Evolutionary conservation across 768 basidiomycete genomes (phyloP), one percentile per base, ranked within the genome.

Genomic region (Tricholoma hemisulphureum): DNA sequence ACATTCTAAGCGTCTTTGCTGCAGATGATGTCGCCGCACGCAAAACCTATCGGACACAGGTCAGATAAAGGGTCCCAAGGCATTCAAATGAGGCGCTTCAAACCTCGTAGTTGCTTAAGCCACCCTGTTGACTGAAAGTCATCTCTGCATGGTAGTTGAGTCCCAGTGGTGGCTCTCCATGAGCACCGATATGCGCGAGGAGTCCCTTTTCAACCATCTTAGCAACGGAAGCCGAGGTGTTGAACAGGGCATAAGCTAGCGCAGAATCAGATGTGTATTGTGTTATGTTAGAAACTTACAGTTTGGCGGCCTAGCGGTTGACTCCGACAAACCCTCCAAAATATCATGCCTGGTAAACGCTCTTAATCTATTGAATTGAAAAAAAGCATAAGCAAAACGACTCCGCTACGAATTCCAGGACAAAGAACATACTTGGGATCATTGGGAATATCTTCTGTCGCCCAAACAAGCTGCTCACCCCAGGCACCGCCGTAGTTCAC

Each of bases 141-240:
- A 90, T 87, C 64, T 91, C 89, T 18, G 83, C 81, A 58, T 91
- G 89, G 62, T 90, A 91, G 72, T 87, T 88, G n/a, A 86, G 65
- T 0, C 89, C 89, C 10, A 88, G 68, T 0, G 89, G 88, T 2
- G 83, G 80, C 67, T 89, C 85, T 16, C 89, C 89, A 64, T 91
- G 89, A 0, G 88, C 88, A 21, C 88, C 89, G 57, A 91, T 85
- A 62, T 87, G 83, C 2, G 84, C 77, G 23, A 77, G 73, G 14
- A 89, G 68, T 11, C 88, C 88, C 55, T 77, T 81, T 26, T 78
- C 70, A 18, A 89, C 83, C 86, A 91, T 86, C 64, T 84, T 83
- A 0, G 87, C 84, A 9, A 85, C 78, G 2, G 88, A 88, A 10
- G 71, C 73, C 6, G 88, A 89, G 4, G 85, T 86, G 62, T 91